Percentiles rank a stretch among this genome's conserved stretches.
Conservation (phyloP, 352 stramenopile genomes). For the Phytophthora uliginosa region DNA sequence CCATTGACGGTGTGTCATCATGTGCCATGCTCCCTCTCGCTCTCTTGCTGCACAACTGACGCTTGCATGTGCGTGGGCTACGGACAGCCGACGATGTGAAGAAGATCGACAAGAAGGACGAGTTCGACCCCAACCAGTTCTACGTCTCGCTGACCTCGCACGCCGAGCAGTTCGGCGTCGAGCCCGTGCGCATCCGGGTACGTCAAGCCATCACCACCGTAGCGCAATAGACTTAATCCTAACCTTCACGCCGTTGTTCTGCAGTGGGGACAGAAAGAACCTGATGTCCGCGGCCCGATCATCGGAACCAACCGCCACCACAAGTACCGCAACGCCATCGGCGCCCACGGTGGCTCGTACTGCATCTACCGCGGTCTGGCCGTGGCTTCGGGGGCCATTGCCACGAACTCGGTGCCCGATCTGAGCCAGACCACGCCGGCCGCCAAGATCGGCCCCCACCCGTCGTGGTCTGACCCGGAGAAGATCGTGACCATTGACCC, state of each 20-base stretch:
- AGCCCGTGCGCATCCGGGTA: slow-evolving; percentile 89
- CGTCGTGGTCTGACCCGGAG: slow-evolving; percentile 96
- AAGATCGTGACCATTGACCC: slow-evolving; percentile 93
- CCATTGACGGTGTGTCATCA: slow-evolving; percentile 70
- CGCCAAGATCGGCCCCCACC: slow-evolving; percentile 97
- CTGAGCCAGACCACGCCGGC: slow-evolving; percentile 96
- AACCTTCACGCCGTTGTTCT: slow-evolving; percentile 4
- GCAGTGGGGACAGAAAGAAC: slow-evolving; percentile 94
- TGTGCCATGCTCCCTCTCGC: background rate
- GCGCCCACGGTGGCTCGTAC: slow-evolving; percentile 98
- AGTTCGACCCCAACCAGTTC: slow-evolving; percentile 89
- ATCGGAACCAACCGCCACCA: slow-evolving; percentile 97
- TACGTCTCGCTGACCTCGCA: slow-evolving; percentile 92
- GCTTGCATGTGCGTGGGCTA: slow-evolving; percentile 12
- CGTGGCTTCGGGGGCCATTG: slow-evolving; percentile 84
- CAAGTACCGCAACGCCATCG: slow-evolving; percentile 98
- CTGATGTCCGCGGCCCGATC: slow-evolving; percentile 93
- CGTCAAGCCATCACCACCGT: slow-evolving; percentile 12
- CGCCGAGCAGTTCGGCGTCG: slow-evolving; percentile 88
- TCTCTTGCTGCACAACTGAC: background rate
- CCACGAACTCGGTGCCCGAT: slow-evolving; percentile 72
- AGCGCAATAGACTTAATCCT: background rate
- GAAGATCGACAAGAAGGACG: slow-evolving; percentile 84
- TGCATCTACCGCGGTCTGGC: slow-evolving; percentile 99
- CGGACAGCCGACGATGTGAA: slow-evolving; percentile 82